Percentiles rank a stretch among this genome's conserved stretches.
Conservation (phyloP, 2,329 filamentous ascomycete genomes). For the Fusarium abutilonis region DNA sequence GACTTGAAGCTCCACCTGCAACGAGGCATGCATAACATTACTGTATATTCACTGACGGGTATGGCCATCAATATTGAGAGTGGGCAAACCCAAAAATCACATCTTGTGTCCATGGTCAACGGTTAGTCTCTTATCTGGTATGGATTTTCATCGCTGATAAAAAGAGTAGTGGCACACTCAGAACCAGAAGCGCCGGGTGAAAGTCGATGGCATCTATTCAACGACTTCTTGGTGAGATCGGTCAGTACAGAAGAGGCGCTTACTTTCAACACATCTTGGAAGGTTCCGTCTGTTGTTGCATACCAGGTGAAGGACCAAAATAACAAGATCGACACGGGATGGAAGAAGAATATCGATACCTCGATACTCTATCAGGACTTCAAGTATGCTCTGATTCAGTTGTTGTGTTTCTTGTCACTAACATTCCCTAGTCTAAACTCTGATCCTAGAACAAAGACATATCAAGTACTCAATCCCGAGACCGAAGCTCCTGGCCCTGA, state of each 20-base stretch:
- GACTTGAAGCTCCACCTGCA: constrained; percentile 84
- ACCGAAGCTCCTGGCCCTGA: constrained; percentile 75
- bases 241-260: constrained; percentile 85
- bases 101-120: constrained; percentile 91
- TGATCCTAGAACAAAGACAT: constrained; percentile 60
- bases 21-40: constrained; percentile 80
- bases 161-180: constrained; percentile 69
- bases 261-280: constrained; percentile 91
- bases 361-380: constrained; percentile 81
- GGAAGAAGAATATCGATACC: constrained; percentile 87
- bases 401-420: constrained; percentile 2
- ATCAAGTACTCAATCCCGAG: constrained; percentile 65
- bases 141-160: constrained; percentile 39
- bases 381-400: constrained; percentile 52
- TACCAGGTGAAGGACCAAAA: constrained; percentile 86
- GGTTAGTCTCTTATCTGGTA: constrained; percentile 56
- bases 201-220: constrained; percentile 94
- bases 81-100: constrained; percentile 84
- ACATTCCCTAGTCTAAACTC: constrained; percentile 51
- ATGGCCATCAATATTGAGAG: constrained; percentile 90
- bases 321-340: constrained; percentile 83
- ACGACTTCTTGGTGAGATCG: constrained; percentile 91
- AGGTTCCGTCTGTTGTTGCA: constrained; percentile 85
- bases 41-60: constrained; percentile 91
- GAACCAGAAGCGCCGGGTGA: constrained; percentile 66